Base-by-base conservation (phyloP, 1,139 yeast species). In the Scheffersomyces illinoinensis region DNA sequence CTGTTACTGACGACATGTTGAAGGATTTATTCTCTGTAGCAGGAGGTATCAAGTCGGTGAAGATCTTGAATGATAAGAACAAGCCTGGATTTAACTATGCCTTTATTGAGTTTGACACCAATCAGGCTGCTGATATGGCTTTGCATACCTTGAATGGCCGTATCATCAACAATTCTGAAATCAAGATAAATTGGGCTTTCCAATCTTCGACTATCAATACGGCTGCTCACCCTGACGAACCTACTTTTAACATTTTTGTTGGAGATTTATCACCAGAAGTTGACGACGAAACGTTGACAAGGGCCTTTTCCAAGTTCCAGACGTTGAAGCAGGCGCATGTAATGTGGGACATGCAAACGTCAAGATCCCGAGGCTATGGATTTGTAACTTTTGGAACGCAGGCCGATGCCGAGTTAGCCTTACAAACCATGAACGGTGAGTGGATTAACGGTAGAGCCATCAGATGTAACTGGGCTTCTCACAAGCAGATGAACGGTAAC, bases 341-440 rank as follows among this genome's bases (percentile, higher is more conserved):
- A 50, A 93, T 93, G 97, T 92, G 97, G 97, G 97, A 93, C 73
- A 91, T 91, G 96, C 93, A 90, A 71, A 90, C 96, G 23, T 93
- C 96, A 48, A 80, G 97, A 71, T 90, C 96, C 5, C 82, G 97
- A 74, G 97, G 97, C 21, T 93, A 92, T 70, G 97, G 97, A 1
- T 93, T 93, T 75, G 96, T 91, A n/a, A 89, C 96, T 1, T 93
- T 92, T 69, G 73, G 79, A 23, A 83, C 82, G 46, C 85, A 83
- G 59, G 73, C 77, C 14, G 96, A 91, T 64, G 97, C 97, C 1
- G 91, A 89, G 65, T 74, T 74, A 61, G 97, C 97, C 12, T 78
- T 91, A 64, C 83, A 81, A 57, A 76, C 87, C 23, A 90, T 90
- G 93, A 89, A 90, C 71, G 97, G 97, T 52, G 84, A 81, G 62